Percentiles rank a stretch among this genome's conserved stretches.
These are phyloP conservation scores for Juglanconis oblonga DNA, from an alignment of 2,329 filamentous ascomycete genomes.

Conservation along the genomic window DNA sequence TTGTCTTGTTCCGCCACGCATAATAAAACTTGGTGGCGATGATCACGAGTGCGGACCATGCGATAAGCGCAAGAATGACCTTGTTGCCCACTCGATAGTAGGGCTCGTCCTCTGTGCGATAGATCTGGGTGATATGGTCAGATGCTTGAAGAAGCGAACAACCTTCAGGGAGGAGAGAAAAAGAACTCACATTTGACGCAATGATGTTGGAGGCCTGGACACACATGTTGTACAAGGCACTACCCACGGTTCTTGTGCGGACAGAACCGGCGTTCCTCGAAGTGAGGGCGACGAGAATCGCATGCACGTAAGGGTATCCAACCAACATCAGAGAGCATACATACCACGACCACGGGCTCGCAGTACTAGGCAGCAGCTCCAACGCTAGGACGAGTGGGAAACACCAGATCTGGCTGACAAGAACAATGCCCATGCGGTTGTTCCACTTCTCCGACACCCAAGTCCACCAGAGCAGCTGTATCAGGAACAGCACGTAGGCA, in stretches of 20 bases:
- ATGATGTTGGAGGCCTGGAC: slow-evolving; percentile 44
- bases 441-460: slow-evolving; percentile 44
- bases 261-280: slow-evolving; percentile 62
- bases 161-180: not conserved
- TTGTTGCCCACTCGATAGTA: slow-evolving; percentile 42
- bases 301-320: slow-evolving; percentile 44
- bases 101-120: slow-evolving; percentile 41
- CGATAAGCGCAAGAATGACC: slow-evolving; percentile 36
- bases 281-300: slow-evolving; percentile 50
- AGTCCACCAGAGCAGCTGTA: slow-evolving; percentile 45
- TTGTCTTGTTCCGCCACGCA: slow-evolving; percentile 27
- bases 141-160: not conserved
- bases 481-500: slow-evolving; percentile 41
- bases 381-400: slow-evolving; percentile 50
- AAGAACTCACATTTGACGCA: slow-evolving; percentile 33
- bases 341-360: slow-evolving; percentile 43
- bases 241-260: slow-evolving; percentile 58
- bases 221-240: slow-evolving; percentile 59
- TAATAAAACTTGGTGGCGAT: slow-evolving; percentile 30
- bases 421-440: slow-evolving; percentile 38
- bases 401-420: slow-evolving; percentile 47
- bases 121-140: slow-evolving; percentile 23
- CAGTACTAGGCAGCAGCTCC: slow-evolving; percentile 31
- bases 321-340: slow-evolving; percentile 41
- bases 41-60: slow-evolving; percentile 33